Base-by-base conservation (phyloP, 306 rosid species). In the Oemleria cerasiformis region DNA sequence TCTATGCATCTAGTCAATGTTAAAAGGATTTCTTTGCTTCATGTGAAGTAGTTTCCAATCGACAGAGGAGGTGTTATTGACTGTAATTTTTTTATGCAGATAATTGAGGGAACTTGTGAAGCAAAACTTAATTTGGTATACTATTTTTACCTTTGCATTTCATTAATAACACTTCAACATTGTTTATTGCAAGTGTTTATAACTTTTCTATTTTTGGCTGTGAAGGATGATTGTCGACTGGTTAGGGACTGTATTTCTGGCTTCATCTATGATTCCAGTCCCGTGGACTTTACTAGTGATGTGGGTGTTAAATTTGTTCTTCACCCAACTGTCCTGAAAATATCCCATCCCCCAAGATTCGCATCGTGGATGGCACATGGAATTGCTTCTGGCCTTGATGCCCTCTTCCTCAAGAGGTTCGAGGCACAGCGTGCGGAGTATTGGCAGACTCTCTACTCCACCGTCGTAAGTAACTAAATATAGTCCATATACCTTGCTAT, bases 221-320 rank as follows among this genome's bases (percentile, higher is more conserved):
- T 77, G 72, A 53, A 94, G 99, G 88, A 79, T 78, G 97, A 81
- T 67, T 86, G 81, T 80, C 86, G 69, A 81, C 83, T 91, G 66
- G 96, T 94, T 73, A 86, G 86, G 75, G 92, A 91, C 77, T 94
- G 87, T 77, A 81, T 89, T 65, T 87, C 92, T 70, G 96, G 97
- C 75, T 77, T 84, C 70, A 94, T 94, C 67, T 94, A 88, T 75
- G 99, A 94, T 79, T 94, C 99, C 71, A 83, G 97, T 85, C 99
- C 99, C 25, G 90, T 91, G 81, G 97, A 95, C 84, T 95, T 91
- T 79, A 91, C 96, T 77, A 86, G 99, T 70, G 96, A 94, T 87
- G 62, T 94, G 78, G 99, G 97, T 57, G 88, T 90, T 73, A 86
- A 79, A 72, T 91, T 91, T 80, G 59, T 94, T 83, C 90, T 94